phyloP scores from a whole-genome alignment of 805 yeast species.

The Blastobotrys peoriensis region DNA sequence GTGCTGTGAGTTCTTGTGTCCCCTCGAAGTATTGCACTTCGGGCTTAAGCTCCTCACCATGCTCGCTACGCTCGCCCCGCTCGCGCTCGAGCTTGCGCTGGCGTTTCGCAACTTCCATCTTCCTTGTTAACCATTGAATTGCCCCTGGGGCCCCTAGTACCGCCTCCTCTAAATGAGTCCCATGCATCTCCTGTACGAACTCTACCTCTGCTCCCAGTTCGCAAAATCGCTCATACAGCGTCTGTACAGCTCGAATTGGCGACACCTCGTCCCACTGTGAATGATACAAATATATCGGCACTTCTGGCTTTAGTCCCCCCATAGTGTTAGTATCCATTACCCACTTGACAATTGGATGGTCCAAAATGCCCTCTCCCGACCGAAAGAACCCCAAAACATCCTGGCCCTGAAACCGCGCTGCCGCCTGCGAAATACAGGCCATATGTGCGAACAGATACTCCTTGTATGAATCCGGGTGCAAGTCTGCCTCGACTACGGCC shows the following conservation, averaged over 20 bases:
- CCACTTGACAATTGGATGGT: constrained; percentile 9
- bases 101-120: too few species aligned
- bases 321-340: constrained; percentile 19
- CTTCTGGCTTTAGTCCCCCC: constrained; percentile 12
- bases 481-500: constrained; percentile 11
- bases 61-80: too few species aligned
- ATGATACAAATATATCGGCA: constrained; percentile 23
- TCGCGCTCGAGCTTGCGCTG: too few species aligned
- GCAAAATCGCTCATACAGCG: not conserved
- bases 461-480: not conserved
- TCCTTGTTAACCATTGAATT: constrained; percentile 1
- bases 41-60: too few species aligned
- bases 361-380: constrained; percentile 16
- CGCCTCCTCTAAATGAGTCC: constrained; percentile 3
- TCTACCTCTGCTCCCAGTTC: constrained; percentile 2
- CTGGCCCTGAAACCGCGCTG: not conserved
- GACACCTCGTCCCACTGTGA: constrained; percentile 23
- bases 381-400: constrained; percentile 19
- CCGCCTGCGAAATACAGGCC: not conserved
- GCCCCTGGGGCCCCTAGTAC: constrained; percentile 4
- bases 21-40: too few species aligned
- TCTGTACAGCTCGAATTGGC: not conserved
- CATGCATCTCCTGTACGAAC: constrained; percentile 1
- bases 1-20: too few species aligned
- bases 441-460: not conserved